Evolutionary conservation across 1,284 basidiomycete genomes (phyloP).

Genomic region (Fomitopsis pinicola): DNA sequence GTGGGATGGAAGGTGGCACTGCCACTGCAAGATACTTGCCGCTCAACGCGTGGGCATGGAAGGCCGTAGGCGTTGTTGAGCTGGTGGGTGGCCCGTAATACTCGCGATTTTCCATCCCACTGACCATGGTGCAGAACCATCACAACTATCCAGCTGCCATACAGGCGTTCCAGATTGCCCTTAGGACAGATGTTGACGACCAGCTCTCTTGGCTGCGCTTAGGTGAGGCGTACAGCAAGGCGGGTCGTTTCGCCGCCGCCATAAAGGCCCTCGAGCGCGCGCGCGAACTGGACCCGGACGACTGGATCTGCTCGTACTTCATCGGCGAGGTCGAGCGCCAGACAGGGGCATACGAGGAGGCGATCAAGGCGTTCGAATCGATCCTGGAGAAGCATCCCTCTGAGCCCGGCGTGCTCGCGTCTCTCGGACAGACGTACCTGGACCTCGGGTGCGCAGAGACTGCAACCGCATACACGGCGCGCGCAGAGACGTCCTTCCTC

Average conservation of each 20-base stretch:
- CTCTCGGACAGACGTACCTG: slow-evolving; percentile 74
- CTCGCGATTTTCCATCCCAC: neutral
- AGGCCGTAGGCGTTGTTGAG: slow-evolving; percentile 92
- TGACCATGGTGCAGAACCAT: slow-evolving; percentile 48
- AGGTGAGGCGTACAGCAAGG: slow-evolving; percentile 88
- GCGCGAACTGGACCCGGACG: slow-evolving; percentile 60
- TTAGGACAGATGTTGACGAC: slow-evolving; percentile 80
- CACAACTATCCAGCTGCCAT: slow-evolving; percentile 78
- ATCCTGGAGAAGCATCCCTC: slow-evolving; percentile 57
- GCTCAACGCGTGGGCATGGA: slow-evolving; percentile 97
- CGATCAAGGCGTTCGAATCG: slow-evolving; percentile 64
- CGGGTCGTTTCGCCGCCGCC: slow-evolving; percentile 86
- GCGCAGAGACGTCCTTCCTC: slow-evolving; percentile 74
- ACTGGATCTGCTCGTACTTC: slow-evolving; percentile 86
- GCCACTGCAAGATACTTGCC: slow-evolving; percentile 58
- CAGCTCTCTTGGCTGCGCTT: slow-evolving; percentile 83
- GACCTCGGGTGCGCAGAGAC: slow-evolving; percentile 68
- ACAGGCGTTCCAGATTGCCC: slow-evolving; percentile 82
- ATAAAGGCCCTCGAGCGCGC: slow-evolving; percentile 84
- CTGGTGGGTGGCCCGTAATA: slow-evolving; percentile 51
- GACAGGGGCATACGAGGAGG: slow-evolving; percentile 72
- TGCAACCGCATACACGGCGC: slow-evolving; percentile 63
- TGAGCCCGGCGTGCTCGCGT: slow-evolving; percentile 70
- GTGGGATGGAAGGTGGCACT: slow-evolving; percentile 64
- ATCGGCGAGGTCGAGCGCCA: slow-evolving; percentile 85